Conservation (phyloP, 2,329 filamentous ascomycete species). For the Colletotrichum echinochloae region DNA sequence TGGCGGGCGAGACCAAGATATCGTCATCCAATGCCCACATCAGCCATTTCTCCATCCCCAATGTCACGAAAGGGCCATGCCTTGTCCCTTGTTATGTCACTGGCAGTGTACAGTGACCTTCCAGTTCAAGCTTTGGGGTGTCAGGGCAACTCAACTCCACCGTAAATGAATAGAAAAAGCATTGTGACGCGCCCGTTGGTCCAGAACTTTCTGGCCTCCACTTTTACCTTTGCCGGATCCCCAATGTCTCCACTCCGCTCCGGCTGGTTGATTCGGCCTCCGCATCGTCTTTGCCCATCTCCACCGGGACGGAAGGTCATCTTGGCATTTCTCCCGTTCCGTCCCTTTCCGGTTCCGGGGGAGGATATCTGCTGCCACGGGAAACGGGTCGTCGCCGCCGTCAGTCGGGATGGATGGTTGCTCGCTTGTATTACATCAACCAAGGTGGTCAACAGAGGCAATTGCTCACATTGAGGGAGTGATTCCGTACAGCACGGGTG, state of each 20-base stretch:
- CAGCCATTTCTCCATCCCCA: constrained; percentile 22
- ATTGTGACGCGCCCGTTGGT: background rate
- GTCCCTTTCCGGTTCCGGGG: too few species aligned
- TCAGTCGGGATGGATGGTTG: background rate
- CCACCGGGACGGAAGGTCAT: background rate
- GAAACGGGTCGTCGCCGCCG: background rate
- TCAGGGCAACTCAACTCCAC: background rate
- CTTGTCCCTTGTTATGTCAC: background rate
- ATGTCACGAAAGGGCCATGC: constrained; percentile 9
- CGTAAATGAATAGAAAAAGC: background rate
- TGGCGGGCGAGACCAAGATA: constrained; percentile 1
- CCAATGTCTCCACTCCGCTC: background rate
- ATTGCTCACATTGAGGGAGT: background rate
- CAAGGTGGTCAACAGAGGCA: background rate
- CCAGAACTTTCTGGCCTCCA: constrained; percentile 25
- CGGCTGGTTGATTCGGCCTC: background rate
- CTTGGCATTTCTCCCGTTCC: background rate
- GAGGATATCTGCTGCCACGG: background rate
- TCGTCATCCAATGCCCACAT: constrained; percentile 8
- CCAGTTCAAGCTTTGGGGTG: constrained; percentile 4
- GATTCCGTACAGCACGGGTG: background rate
- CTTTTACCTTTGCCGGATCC: background rate
- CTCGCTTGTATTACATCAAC: background rate
- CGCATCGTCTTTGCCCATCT: background rate
- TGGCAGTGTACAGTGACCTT: constrained; percentile 1